Conservation (phyloP, 257 asterid genomes). For the Lantana camara region DNA sequence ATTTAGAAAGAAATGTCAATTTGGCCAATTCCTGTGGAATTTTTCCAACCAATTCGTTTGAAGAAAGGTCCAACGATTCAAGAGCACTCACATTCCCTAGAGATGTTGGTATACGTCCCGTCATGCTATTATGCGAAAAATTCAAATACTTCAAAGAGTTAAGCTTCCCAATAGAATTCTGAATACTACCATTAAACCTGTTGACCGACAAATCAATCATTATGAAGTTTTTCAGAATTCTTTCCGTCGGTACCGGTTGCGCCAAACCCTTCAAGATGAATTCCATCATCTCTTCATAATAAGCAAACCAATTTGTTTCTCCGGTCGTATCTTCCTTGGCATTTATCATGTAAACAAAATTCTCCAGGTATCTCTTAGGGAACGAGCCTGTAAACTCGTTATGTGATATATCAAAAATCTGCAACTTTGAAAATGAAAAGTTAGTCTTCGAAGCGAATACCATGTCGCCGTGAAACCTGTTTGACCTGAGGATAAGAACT, state of each 20-base stretch:
- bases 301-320: neutral
- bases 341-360: neutral
- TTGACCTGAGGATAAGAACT: constrained; percentile 28
- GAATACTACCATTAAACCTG: neutral
- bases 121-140: neutral
- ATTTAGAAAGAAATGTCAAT: neutral
- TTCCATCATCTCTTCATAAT: neutral
- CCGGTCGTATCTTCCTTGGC: neutral
- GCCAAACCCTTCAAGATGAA: neutral
- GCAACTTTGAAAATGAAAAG: constrained; percentile 20
- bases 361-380: neutral
- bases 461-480: constrained; percentile 1
- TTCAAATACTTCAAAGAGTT: neutral
- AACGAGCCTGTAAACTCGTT: constrained; percentile 26
- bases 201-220: neutral
- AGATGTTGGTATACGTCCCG: neutral
- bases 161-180: neutral
- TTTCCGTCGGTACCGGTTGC: neutral
- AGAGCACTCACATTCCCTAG: neutral
- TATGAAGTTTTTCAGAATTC: neutral
- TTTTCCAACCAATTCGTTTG: neutral
- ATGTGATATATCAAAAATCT: constrained; percentile 23
- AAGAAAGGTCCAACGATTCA: neutral
- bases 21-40: neutral
- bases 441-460: neutral